Conservation (phyloP, 2,329 filamentous ascomycete genomes). For the Cercospora sp. region DNA sequence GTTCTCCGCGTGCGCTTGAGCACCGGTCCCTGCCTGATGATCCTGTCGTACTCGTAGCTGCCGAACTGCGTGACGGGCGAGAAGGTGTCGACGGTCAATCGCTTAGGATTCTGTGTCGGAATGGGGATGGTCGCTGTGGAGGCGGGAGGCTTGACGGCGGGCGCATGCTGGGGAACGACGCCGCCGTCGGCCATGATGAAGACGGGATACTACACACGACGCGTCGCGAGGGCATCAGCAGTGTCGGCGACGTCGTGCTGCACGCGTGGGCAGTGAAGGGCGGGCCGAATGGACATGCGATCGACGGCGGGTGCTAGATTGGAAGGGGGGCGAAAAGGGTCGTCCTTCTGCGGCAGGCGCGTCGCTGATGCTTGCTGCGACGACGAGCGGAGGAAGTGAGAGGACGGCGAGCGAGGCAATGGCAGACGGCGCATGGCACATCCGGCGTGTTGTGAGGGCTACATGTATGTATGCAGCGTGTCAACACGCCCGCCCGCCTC, state of each 20-base stretch:
- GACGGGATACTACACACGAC: not conserved
- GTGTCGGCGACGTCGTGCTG: not conserved
- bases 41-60: constrained; percentile 91
- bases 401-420: not conserved
- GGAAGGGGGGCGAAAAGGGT: not conserved
- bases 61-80: constrained; percentile 93
- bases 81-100: constrained; percentile 58
- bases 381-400: not conserved
- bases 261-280: not conserved
- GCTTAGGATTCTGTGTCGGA: not conserved
- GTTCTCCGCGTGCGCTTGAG: constrained; percentile 90
- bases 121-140: constrained; percentile 2
- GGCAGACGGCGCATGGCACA: not conserved
- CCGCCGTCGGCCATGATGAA: constrained; percentile 30
- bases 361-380: not conserved
- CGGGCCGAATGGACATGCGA: constrained; percentile 10
- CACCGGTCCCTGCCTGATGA: constrained; percentile 84
- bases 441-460: not conserved
- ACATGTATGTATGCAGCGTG: not conserved
- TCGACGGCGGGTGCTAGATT: not conserved
- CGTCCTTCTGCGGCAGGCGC: not conserved
- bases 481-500: not conserved
- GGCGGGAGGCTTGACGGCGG: constrained; percentile 1
- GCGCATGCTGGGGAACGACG: not conserved
- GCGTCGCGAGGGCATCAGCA: constrained; percentile 3